Conservation (phyloP, 805 yeast genomes). For the Metschnikowia borealis region DNA sequence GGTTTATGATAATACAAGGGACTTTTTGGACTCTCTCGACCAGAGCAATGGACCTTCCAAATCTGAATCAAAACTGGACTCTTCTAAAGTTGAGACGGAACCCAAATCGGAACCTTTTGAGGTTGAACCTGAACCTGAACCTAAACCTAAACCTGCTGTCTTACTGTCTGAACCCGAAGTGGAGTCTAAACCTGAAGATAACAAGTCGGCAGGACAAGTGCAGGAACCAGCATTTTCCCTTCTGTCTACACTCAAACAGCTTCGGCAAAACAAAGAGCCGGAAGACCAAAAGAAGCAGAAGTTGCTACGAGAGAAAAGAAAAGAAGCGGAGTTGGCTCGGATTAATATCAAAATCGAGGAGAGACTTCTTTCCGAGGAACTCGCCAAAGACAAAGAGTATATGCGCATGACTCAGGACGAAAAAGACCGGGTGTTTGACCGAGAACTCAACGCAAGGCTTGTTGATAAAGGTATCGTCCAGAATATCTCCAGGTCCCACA, state of each 20-base stretch:
- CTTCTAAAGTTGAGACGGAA: neutral
- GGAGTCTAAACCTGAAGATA: neutral
- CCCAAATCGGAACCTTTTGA: neutral
- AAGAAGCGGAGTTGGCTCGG: conserved; percentile 28
- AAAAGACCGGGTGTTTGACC: conserved; percentile 23
- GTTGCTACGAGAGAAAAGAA: conserved; percentile 21
- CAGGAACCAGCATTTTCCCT: neutral
- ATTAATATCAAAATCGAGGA: conserved; percentile 32
- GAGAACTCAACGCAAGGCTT: conserved; percentile 28
- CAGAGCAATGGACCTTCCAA: too few species aligned
- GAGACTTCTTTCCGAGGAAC: conserved; percentile 27
- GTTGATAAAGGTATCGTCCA: conserved; percentile 23
- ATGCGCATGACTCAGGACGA: conserved; percentile 26
- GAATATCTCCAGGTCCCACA: conserved; percentile 9
- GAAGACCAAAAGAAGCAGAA: conserved; percentile 5
- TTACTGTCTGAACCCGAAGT: neutral
- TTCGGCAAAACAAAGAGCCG: conserved; percentile 4
- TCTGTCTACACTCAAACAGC: conserved; percentile 16
- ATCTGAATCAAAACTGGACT: neutral
- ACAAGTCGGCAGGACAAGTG: too few species aligned
- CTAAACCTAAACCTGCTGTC: too few species aligned
- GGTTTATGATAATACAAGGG: conserved; percentile 37
- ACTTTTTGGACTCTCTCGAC: conserved; percentile 29
- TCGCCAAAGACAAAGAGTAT: conserved; percentile 25
- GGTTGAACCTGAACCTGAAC: neutral